Evolutionary conservation across 805 yeast species (phyloP), one percentile per base, ranked within the genome.

Genomic region (Geotrichum ghanense): DNA sequence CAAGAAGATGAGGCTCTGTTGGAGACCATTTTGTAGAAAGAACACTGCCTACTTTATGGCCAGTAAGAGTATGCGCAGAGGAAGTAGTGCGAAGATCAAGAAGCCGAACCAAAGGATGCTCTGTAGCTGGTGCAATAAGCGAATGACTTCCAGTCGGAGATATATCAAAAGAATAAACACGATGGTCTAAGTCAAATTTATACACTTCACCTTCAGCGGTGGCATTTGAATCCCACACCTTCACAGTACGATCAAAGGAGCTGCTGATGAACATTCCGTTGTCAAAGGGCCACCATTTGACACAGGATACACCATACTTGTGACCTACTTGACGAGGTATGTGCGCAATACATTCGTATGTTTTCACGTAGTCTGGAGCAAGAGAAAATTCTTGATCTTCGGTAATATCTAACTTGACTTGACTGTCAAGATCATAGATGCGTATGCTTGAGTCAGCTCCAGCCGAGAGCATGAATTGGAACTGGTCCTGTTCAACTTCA

Each of bases 221-320:
- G 16, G 72, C 65, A 47, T 73, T 73, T 0, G 95, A 73, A 58
- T 87, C 95, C 94, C 95, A 89, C 1, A 87, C 70, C 51, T 80
- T 83, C 20, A 88, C 74, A 0, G 78, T 74, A 48, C 75, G 77
- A 61, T 89, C 97, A 60, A 79, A 86, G 0, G 95, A 85, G 1
- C 87, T 78, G 2, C 87, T 74, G 17, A 87, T 71, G 65, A 87
- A 88, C 79, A 89, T 72, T 1, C 95, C 96, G 26, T 80, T 77
- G 62, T 89, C 97, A 41, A 68, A 67, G 0, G 92, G 88, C 90
- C 95, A 90, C 97, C 97, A 89, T 55, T 73, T 69, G 0, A 85
- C 68, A 14, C 75, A 65, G 0, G 95, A 83, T 0, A 89, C 70
- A 0, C 95, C 95, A 59, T 71, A 86, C 17, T 66, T 60, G 58